Evolutionary conservation across 2,329 filamentous ascomycete species (phyloP), one percentile per base, ranked within the genome.

Genomic region (Colletotrichum cordylinicola): DNA sequence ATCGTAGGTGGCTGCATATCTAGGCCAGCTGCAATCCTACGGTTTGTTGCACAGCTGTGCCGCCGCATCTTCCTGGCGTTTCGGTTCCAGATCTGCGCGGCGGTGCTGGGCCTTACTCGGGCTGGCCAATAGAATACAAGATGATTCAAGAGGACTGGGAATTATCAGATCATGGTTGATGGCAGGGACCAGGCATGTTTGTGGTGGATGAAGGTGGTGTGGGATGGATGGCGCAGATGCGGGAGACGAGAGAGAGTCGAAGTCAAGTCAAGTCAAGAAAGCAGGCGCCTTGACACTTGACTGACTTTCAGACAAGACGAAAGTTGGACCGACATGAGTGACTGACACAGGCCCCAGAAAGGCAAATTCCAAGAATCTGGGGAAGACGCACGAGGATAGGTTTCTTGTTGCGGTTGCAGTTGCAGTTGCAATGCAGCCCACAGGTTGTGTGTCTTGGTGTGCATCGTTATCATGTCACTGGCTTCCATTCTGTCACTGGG

Each of bases 151-250:
- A n/a, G 35, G 6, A 10, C 35, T 35, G 21, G 12, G 21, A 61
- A 66, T 70, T 70, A 74, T 74, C 72, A 74, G 67, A 74, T 74
- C 67, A 74, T 74, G 48, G 18, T 48, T n/a, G 29, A 48, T 18
- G 35, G 62, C 68, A 72, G 27, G 55, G 61, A 75, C 37, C 39
- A 75, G 62, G 72, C 52, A 18, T 35, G 29, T 62, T 55, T 7
- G 56, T 55, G 33, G 37, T 16, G 55, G 15, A n/a, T n/a, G 15
- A 24, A 65, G 37, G 33, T 64, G 33, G 67, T 39, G 24, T 18
- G 24, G 61, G 10, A 6, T n/a, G 61, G 10, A 6, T n/a, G 16
- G 48, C 35, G 15, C 15, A 10, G 61, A 29, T 13, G 9, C 24
- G 24, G 62, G 6, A 52, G 27, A 67, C n/a, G 65, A 61, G 29